Evolutionary conservation across 2,329 filamentous ascomycete genomes (phyloP), one percentile per base, ranked within the genome.

Genomic region (Fusarium proliferatum): DNA sequence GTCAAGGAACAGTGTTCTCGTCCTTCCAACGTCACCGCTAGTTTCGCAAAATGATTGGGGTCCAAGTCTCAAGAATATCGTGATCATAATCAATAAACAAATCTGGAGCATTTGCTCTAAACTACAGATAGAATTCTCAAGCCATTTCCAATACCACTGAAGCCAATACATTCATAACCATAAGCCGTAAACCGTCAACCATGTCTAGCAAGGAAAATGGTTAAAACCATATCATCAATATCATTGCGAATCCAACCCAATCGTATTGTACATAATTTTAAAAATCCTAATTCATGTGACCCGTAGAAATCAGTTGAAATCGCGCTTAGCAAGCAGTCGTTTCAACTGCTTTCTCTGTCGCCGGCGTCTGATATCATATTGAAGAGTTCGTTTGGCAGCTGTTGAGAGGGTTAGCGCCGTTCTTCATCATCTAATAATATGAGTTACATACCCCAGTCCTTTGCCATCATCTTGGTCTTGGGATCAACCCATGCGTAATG

Each of bases 401-500:
- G 58, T 52, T 12, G 23, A 46, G 5, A 51, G 51, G 33, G 67
- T 79, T 68, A 79, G 69, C 39, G 45, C 49, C 16, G 4, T 6
- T 8, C 10, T 7, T 19, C 1, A 5, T 23, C 9, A 19, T 33
- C 5, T 23, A 17, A 11, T 6, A 30, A 23, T 11, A 23, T 10
- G 34, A 6, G 42, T 43, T 33, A 83, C 84, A 78, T 78, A 86
- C 85, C 81, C 74, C 84, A 81, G 57, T 83, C 78, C 49, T 78
- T 78, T 8, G 83, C 81, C 34, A 79, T 77, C 38, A 71, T 60
- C 73, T 84, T 84, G 45, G 83, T 70, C 48, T 83, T 80, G 2
- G 76, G 53, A 28, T 82, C 79, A 16, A 87, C 83, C 86, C 86
- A 87, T 2, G 76, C 30, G 72, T 87, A 87, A n/a, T 80, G 77